Evolutionary conservation across 164 flowering plant genomes (phyloP), one percentile per base, ranked within the genome.

Genomic region (Stephania cephalantha): DNA sequence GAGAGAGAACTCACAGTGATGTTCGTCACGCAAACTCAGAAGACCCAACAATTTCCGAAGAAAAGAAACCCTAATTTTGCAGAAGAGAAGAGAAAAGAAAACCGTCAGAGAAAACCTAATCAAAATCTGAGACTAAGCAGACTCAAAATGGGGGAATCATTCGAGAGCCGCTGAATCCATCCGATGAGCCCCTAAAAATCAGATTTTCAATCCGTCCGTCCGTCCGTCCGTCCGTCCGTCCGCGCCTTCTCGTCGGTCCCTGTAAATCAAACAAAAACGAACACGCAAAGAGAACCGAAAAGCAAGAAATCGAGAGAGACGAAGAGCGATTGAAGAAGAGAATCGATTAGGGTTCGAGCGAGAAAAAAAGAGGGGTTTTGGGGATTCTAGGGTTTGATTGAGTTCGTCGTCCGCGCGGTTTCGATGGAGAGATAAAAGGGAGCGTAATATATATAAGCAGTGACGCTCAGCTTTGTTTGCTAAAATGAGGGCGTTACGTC

Each of bases 11-110:
- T 50, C 65, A 67, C 68, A 68, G 66, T 58, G 7, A 25, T 68
- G 45, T 30, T n/a, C 22, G 64, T n/a, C 53, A 17, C 31, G 15
- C 71, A 53, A 48, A 71, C 45, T 13, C 31, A 48, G 65, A 58
- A 48, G 29, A 63, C 35, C 35, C 67, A 18, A 5, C 4, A 68
- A 30, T 69, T 48, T 46, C 63, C 73, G 50, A 29, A 63, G 9
- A 61, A 9, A 53, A 45, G 6, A 42, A 78, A 81, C 78, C 80
- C 83, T 81, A 81, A 78, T 81, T 78, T 70, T 76, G 42, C 42
- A 35, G 42, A 35, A 35, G 42, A 35, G 42, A 64, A 73, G 30
- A 81, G 74, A 75, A 75, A 73, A 75, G n/a, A 68, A 35, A 80
- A 71, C 74, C 77, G 71, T 77, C 71, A 80, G 79, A 74, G 61